phyloP scores from a whole-genome alignment of 441 rosid species.

The Gossypium schwendimanii region DNA sequence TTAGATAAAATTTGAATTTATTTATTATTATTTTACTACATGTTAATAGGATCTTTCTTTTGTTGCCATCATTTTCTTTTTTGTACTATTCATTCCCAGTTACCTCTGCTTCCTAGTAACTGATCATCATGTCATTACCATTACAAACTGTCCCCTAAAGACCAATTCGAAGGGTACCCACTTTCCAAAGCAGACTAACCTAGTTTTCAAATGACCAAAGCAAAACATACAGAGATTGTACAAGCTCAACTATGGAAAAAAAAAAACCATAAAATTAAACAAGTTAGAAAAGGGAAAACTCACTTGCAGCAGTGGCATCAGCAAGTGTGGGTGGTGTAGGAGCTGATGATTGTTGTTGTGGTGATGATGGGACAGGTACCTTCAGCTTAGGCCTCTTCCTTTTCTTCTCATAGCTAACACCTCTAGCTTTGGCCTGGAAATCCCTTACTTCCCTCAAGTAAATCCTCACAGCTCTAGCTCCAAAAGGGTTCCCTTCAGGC shows the following conservation, averaged over 20 bases:
- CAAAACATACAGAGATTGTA: background rate
- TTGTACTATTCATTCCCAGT: background rate
- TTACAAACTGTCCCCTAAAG: constrained; percentile 4
- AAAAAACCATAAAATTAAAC: constrained; percentile 5
- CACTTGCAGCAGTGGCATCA: constrained; percentile 27
- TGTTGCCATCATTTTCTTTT: background rate
- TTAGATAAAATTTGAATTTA: background rate
- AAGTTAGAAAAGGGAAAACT: constrained; percentile 1
- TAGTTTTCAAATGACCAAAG: background rate
- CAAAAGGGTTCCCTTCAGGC: constrained; percentile 75
- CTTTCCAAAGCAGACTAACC: background rate
- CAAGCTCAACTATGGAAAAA: background rate
- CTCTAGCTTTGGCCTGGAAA: constrained; percentile 75
- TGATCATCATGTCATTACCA: background rate
- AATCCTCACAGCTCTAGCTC: constrained; percentile 69
- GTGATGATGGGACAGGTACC: constrained; percentile 1
- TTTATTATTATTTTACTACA: background rate
- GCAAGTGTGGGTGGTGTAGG: constrained; percentile 16
- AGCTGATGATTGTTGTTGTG: constrained; percentile 2
- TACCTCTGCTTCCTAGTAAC: constrained; percentile 9
- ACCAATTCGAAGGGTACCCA: background rate
- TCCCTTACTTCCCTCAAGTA: constrained; percentile 75
- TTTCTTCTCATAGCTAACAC: constrained; percentile 79
- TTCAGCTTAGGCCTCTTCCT: constrained; percentile 61
- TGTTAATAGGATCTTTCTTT: background rate